These are phyloP conservation scores for Hysterium pulicare DNA, from an alignment of 2,329 filamentous ascomycete genomes.

Conservation along the genomic window DNA sequence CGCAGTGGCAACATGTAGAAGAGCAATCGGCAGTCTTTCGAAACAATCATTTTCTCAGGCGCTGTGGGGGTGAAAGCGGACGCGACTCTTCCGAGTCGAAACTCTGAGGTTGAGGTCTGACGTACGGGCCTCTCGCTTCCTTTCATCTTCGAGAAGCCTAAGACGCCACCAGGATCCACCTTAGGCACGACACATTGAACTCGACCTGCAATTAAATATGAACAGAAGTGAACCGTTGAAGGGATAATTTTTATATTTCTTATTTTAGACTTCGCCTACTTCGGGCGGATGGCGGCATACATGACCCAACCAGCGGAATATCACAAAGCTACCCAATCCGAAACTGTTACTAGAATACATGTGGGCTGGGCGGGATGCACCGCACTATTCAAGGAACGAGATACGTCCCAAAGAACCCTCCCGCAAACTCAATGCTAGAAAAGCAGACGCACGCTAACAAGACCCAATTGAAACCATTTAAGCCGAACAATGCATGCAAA, in stretches of 20 bases:
- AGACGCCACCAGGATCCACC: too few species aligned
- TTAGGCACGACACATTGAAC: too few species aligned
- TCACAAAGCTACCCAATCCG: constrained; percentile 9
- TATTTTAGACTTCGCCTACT: too few species aligned
- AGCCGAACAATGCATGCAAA: constrained; percentile 20
- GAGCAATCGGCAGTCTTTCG: background rate
- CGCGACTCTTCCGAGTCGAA: constrained; percentile 3
- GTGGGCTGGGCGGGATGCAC: constrained; percentile 6
- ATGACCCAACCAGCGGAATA: background rate
- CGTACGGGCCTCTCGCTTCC: constrained; percentile 2
- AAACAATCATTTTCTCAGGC: constrained; percentile 1
- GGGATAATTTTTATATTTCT: too few species aligned
- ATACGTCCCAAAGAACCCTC: constrained; percentile 5
- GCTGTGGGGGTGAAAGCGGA: constrained; percentile 1
- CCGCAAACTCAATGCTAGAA: constrained; percentile 16
- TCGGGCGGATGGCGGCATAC: background rate
- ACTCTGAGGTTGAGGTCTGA: constrained; percentile 1
- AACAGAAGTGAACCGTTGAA: too few species aligned
- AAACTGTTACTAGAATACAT: constrained; percentile 23
- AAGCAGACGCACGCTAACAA: constrained; percentile 19
- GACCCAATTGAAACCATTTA: constrained; percentile 11
- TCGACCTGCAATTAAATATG: too few species aligned
- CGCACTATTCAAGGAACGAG: background rate
- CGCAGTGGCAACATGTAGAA: background rate
- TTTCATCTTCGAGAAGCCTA: background rate